Evolutionary conservation across 179 eudicot species (phyloP), one percentile per base, ranked within the genome.

Genomic region (Spergularia azorica): DNA sequence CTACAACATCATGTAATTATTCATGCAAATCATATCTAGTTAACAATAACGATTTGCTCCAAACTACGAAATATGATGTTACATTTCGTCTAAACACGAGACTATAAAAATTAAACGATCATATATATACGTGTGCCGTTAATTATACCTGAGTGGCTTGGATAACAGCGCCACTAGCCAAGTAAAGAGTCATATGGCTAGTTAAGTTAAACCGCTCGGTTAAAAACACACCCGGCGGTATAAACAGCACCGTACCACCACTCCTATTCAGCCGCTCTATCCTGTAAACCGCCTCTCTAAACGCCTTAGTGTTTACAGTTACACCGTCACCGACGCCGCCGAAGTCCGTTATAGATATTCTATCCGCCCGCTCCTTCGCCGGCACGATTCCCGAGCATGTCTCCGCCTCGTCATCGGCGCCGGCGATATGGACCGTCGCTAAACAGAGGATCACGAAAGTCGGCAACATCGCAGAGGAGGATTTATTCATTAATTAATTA

Each of bases 271-370:
- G 68, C 79, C 79, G 90, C 84, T 87, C 67, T 61, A 93, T 93
- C 82, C 91, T 75, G 52, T 69, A 87, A 8, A 95, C 86, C 4
- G 99, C 99, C 75, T 63, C 92, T 71, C 82, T 70, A 59, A 95
- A 95, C 4, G 99, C 98, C 78, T 89, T 87, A 1, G 97, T 93
- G 75, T 93, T 95, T 80, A 90, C 17, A n/a, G 98, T 95, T 43
- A 32, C 70, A 6, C 97, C 98, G 68, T 95, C 98, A 6, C 99
- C 99, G 0, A 90, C 93, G 2, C 85, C 99, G 18, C 99, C 99
- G 63, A 83, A 95, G 43, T 95, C 98, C 59, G 85, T 85, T 75
- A 94, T 89, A 14, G 97, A 92, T 70, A 94, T 84, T 72, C 76
- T 84, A 64, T 88, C 89, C 9, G 16, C 26, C 52, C 99, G 89